Conservation (phyloP, 768 basidiomycete species). For the Leccinum subtestaceum region DNA sequence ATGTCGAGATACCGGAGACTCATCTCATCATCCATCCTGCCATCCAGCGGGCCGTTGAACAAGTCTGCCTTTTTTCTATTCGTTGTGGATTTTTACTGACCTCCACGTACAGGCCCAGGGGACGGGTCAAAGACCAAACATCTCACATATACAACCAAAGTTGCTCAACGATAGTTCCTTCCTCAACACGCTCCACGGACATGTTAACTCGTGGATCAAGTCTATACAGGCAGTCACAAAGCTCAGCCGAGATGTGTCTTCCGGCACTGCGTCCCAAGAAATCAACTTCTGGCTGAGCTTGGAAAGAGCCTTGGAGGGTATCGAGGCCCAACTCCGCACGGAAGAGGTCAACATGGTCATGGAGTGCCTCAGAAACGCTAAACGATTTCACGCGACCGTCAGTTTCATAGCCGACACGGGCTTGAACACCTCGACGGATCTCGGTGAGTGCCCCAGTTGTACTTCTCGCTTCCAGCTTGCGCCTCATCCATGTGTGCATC, state of each 20-base stretch:
- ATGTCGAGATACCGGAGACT: slow-evolving; percentile 96
- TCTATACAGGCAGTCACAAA: slow-evolving; percentile 96
- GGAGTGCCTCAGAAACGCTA: slow-evolving; percentile 93
- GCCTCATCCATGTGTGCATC: neutral
- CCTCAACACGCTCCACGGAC: slow-evolving; percentile 87
- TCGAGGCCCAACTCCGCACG: slow-evolving; percentile 86
- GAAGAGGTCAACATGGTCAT: slow-evolving; percentile 92
- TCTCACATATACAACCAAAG: slow-evolving; percentile 69
- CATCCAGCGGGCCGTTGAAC: slow-evolving; percentile 85
- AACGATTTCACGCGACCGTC: slow-evolving; percentile 95
- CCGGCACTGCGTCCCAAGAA: slow-evolving; percentile 96
- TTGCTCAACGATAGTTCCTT: slow-evolving; percentile 85
- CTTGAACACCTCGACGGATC: slow-evolving; percentile 87
- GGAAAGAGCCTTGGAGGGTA: slow-evolving; percentile 89
- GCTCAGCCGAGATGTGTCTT: slow-evolving; percentile 87
- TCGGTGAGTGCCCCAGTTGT: slow-evolving; percentile 47
- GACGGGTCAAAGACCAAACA: slow-evolving; percentile 61
- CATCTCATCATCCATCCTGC: slow-evolving; percentile 88
- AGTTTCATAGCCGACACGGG: slow-evolving; percentile 98
- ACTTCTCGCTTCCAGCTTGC: neutral
- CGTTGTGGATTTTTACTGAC: slow-evolving; percentile 32
- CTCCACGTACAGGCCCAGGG: slow-evolving; percentile 39
- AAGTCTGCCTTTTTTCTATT: slow-evolving; percentile 32
- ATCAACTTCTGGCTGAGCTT: slow-evolving; percentile 99
- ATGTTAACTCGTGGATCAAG: slow-evolving; percentile 98